Conservation (phyloP, 352 stramenopile species). For the Blastocystis sp. region DNA sequence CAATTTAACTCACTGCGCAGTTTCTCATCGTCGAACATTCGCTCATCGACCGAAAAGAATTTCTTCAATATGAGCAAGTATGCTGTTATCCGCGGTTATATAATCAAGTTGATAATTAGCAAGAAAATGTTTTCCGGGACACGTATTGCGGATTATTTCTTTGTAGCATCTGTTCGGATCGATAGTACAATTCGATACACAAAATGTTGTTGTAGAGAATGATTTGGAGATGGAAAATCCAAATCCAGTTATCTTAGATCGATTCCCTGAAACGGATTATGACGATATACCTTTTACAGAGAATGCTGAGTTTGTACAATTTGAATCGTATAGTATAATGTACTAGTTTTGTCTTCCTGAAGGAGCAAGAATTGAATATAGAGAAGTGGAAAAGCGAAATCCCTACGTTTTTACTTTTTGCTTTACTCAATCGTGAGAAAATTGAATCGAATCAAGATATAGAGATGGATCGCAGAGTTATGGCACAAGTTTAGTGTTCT, state of each 20-base stretch:
- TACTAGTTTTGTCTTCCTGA: slow-evolving; percentile 46
- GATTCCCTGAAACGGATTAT: slow-evolving; percentile 10
- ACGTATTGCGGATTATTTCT: slow-evolving; percentile 54
- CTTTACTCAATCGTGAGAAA: slow-evolving; percentile 41
- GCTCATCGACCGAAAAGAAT: too few species aligned
- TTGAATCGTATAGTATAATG: neutral
- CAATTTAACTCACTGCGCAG: neutral
- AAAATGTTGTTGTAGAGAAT: neutral
- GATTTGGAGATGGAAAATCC: slow-evolving; percentile 36
- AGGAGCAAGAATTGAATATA: slow-evolving; percentile 20
- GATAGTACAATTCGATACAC: neutral
- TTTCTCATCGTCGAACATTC: neutral
- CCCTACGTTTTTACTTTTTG: slow-evolving; percentile 56
- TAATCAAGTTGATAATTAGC: neutral
- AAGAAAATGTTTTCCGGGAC: neutral
- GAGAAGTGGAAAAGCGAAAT: slow-evolving; percentile 6
- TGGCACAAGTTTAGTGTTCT: slow-evolving; percentile 47
- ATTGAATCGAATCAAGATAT: neutral
- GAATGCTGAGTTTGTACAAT: slow-evolving; percentile 50
- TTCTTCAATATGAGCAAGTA: too few species aligned
- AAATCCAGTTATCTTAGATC: slow-evolving; percentile 11
- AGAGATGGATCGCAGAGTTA: slow-evolving; percentile 47
- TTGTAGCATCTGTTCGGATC: neutral
- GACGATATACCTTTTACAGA: slow-evolving; percentile 58
- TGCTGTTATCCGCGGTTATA: neutral